phyloP scores from a whole-genome alignment of 192 early-diverging fungal species.

The Entomortierella lignicola region DNA sequence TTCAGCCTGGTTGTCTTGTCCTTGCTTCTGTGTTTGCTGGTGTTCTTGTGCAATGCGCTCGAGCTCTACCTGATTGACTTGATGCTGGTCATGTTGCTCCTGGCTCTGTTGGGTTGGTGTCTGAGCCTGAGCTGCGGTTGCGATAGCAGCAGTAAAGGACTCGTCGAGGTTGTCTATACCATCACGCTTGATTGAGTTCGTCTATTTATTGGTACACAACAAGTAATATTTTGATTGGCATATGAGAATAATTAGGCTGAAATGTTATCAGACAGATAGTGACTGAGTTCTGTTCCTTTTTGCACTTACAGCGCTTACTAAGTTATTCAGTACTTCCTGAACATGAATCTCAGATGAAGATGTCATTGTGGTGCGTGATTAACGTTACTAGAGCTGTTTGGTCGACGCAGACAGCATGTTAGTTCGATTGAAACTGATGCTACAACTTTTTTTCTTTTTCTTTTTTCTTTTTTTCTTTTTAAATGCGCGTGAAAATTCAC shows the following conservation, averaged over 20 bases:
- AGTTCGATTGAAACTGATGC: not conserved
- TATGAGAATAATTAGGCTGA: not conserved
- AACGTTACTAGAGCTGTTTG: not conserved
- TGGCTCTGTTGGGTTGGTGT: constrained; percentile 1
- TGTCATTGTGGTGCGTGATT: not conserved
- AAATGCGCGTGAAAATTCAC: not conserved
- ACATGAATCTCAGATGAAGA: constrained; percentile 19
- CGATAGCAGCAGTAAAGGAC: constrained; percentile 37
- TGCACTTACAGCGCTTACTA: constrained; percentile 14
- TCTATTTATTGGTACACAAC: constrained; percentile 5
- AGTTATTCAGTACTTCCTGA: constrained; percentile 38
- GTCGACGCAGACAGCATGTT: not conserved
- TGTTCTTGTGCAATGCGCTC: constrained; percentile 33
- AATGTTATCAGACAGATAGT: not conserved
- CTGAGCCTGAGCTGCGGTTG: constrained; percentile 13
- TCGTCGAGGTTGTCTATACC: constrained; percentile 11
- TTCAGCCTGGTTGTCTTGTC: not conserved
- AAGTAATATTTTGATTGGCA: not conserved
- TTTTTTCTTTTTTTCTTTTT: too few relatives aligned
- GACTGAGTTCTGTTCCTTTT: not conserved
- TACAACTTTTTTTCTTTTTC: not conserved
- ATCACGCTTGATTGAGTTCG: constrained; percentile 32
- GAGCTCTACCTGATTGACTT: constrained; percentile 27
- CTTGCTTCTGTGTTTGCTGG: constrained; percentile 10
- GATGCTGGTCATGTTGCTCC: constrained; percentile 12